Base-by-base conservation (phyloP, 1,139 yeast species). In the Candida sanyaensis region DNA sequence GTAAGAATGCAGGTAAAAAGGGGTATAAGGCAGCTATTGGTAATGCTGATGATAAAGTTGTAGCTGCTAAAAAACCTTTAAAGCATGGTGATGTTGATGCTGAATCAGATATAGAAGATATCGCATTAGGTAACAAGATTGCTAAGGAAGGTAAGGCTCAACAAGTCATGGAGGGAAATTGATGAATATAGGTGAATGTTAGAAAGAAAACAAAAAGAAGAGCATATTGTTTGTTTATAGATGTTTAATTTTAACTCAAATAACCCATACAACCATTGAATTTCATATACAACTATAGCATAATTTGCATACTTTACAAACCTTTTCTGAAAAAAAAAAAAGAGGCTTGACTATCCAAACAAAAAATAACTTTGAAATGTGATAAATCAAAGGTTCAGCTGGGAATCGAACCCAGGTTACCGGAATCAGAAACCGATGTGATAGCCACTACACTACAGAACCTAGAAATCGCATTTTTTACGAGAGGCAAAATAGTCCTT, bases 381-480 rank as follows among this genome's bases (percentile, higher is more conserved):
- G 42, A 39, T 26, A 33, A 24, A 37, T 12, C 6, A 28, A 10
- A 65, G 70, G 69, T 63, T 67, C 63, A 57, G 55, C 68, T 59
- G 70, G 69, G 70, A 64, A 60, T 65, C 69, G 70, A 65, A 65
- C 70, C 69, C 70, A 63, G 68, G 69, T 65, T 57, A 46, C 69
- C 69, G 64, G 70, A 65, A 63, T 65, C 70, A 65, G 69, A 66
- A 65, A 60, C 71, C 64, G 59, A 63, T 53, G 69, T 65, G 70
- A 65, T 65, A 52, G 55, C 69, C 68, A 58, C 68, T 65, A 65
- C 69, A 66, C 70, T 61, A 65, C 59, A 56, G 63, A 64, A 63
- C 69, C 70, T 39, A 8, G 11, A 45, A 40, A 44, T 17, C 17
- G 24, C n/a, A 5, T 1, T 13, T 24, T 23, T 23, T 24, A n/a